Conservation (phyloP, 2,329 filamentous ascomycete species). For the Huntiella moniliformis region DNA sequence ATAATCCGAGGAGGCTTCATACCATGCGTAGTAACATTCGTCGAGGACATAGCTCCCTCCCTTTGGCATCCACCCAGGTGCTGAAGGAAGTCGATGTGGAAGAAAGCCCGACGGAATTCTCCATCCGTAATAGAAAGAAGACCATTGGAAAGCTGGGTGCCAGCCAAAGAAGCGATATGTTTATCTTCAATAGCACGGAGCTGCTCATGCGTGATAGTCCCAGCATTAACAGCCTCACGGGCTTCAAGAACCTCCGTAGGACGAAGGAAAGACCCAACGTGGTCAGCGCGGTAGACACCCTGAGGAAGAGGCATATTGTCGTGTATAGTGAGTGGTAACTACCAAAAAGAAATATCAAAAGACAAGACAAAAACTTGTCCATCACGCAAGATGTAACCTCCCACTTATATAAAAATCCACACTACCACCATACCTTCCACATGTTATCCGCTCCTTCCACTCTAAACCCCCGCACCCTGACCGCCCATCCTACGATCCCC, state of each 20-base stretch:
- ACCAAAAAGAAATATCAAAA: not conserved
- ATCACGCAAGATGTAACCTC: no score
- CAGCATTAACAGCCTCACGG: slow-evolving; percentile 9
- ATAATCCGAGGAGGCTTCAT: slow-evolving; percentile 17
- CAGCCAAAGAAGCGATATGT: slow-evolving; percentile 45
- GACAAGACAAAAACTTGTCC: not conserved
- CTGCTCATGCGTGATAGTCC: slow-evolving; percentile 18
- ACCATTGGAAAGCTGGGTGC: slow-evolving; percentile 43
- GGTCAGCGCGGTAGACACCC: slow-evolving; percentile 12
- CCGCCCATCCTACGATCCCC: no score
- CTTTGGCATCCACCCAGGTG: slow-evolving; percentile 22
- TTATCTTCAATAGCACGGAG: slow-evolving; percentile 31
- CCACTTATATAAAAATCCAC: no score
- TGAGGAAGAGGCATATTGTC: slow-evolving; percentile 7
- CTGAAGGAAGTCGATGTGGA: slow-evolving; percentile 31
- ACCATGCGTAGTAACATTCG: slow-evolving; percentile 21
- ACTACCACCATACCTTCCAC: no score
- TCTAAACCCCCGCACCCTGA: no score
- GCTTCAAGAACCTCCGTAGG: slow-evolving; percentile 9
- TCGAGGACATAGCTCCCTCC: slow-evolving; percentile 22
- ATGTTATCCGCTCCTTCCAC: no score
- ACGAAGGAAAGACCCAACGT: slow-evolving; percentile 11
- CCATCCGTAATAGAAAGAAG: slow-evolving; percentile 48
- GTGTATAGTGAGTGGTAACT: not conserved
- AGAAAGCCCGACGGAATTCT: slow-evolving; percentile 41